Base-by-base conservation (phyloP, 306 rosid genomes). In the Sechiopsis laciniata region DNA sequence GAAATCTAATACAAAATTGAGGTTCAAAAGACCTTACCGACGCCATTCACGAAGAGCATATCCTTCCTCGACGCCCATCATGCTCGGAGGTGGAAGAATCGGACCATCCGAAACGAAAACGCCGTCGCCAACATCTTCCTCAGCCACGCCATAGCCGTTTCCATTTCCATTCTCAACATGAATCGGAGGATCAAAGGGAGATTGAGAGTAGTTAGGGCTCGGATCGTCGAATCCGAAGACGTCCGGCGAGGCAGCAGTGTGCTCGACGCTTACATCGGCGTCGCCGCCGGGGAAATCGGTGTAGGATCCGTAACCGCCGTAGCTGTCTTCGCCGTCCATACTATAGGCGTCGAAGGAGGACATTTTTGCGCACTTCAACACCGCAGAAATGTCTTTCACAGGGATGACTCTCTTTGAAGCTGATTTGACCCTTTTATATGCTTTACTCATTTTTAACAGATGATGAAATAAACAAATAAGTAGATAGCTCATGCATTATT, bases 1-100 rank as follows among this genome's bases (percentile, higher is more conserved):
- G 45, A 69, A 66, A 15, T 69, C 22, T 17, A 57, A 69, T 21
- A 37, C 2, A 0, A 24, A 52, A 22, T 12, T 60, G 73, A n/a
- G 53, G 71, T n/a, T 75, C 35, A 77, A 64, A 72, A 82, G 66
- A 65, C 54, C 99, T 89, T 73, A 95, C 99, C 96, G 88, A 80
- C 99, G 87, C 99, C 99, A 95, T 80, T 95, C 97, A 9, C 99
- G 97, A 76, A 95, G 90, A 62, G 90, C 96, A 45, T 75, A 75
- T 3, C 99, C 99, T 86, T 95, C 99, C 74, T 95, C 99, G 11
- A 84, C 76, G 78, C 78, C 95, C 96, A 95, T 84, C 70, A 91
- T 96, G 55, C 50, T 35, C 2, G 97, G 99, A 10, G 90, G 91
- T 16, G 96, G 97, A 67, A 95, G 95, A 74, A 86, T 86, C 4